Evolutionary conservation across 2,329 filamentous ascomycete species (phyloP).

Genomic region (Stromatinia cepivora): DNA sequence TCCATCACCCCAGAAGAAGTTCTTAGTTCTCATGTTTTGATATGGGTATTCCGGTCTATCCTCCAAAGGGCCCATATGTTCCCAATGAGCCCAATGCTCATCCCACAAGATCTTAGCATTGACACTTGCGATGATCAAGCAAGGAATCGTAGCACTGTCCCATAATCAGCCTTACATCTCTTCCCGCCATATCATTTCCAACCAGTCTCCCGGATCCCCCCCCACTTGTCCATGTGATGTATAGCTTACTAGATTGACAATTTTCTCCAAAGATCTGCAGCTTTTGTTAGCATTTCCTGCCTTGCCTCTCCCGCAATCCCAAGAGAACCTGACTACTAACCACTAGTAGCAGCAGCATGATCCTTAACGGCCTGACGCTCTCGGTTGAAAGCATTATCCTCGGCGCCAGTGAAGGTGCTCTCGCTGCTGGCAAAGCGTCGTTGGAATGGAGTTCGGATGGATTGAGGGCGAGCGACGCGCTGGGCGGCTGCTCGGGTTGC

Average conservation of each 20-base stretch:
- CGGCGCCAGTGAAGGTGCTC: constrained; percentile 57
- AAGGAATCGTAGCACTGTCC: constrained; percentile 71
- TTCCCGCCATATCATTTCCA: constrained; percentile 1
- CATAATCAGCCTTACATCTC: constrained; percentile 25
- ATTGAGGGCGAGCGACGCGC: constrained; percentile 58
- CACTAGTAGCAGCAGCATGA: constrained; percentile 80
- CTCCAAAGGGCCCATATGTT: constrained; percentile 80
- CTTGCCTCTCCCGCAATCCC: background rate
- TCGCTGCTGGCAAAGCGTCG: constrained; percentile 69
- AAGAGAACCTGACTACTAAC: constrained; percentile 53
- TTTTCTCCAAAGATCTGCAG: constrained; percentile 87
- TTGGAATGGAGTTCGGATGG: constrained; percentile 59
- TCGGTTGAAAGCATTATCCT: constrained; percentile 89
- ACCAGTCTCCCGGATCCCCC: background rate
- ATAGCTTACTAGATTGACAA: constrained; percentile 85
- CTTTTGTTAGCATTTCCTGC: constrained; percentile 35
- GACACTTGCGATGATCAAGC: constrained; percentile 66
- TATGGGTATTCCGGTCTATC: constrained; percentile 93
- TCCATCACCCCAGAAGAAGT: constrained; percentile 91
- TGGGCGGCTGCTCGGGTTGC: constrained; percentile 58
- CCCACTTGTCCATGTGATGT: background rate
- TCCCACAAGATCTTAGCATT: constrained; percentile 93
- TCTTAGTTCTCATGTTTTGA: constrained; percentile 97
- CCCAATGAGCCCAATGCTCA: constrained; percentile 96
- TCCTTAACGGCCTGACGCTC: constrained; percentile 89